phyloP scores from a whole-genome alignment of 2,329 filamentous ascomycete genomes.

The Arthrobotrys sphaeroides region DNA sequence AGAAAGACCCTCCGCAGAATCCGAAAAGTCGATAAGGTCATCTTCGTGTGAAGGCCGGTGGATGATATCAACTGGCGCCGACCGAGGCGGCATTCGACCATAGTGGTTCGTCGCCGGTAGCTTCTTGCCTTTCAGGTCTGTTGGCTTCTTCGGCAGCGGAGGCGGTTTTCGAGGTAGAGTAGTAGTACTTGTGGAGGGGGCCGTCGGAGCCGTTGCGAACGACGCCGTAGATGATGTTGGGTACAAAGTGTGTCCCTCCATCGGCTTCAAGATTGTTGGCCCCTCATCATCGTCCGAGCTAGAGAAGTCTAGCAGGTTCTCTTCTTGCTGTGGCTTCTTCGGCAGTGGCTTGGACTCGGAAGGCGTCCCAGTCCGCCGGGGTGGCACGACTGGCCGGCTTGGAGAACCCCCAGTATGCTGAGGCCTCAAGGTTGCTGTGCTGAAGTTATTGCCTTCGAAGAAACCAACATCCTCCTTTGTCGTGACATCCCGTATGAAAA shows the following conservation, averaged over 20 bases:
- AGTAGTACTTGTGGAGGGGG: slow-evolving; percentile 7
- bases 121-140: slow-evolving; percentile 44
- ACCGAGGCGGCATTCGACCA: slow-evolving; percentile 24
- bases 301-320: slow-evolving; percentile 36
- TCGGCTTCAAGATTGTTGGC: slow-evolving; percentile 32
- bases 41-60: not conserved
- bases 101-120: slow-evolving; percentile 40
- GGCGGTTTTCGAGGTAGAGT: slow-evolving; percentile 27
- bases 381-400: slow-evolving; percentile 14
- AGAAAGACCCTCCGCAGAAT: slow-evolving; percentile 6
- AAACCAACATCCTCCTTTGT: slow-evolving; percentile 76
- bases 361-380: slow-evolving; percentile 55
- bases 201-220: slow-evolving; percentile 11
- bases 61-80: slow-evolving; percentile 42
- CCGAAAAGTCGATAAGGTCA: slow-evolving; percentile 22
- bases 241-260: slow-evolving; percentile 52
- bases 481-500: slow-evolving; percentile 96
- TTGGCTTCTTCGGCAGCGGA: slow-evolving; percentile 48
- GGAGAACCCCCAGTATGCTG: slow-evolving; percentile 27
- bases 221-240: slow-evolving; percentile 37
- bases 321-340: slow-evolving; percentile 26
- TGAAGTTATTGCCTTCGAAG: slow-evolving; percentile 70
- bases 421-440: slow-evolving; percentile 10
- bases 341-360: slow-evolving; percentile 18
- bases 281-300: slow-evolving; percentile 52